A percentile compares a stretch with the other conserved stretches of the same genome.
phyloP scores from a whole-genome alignment of 2,329 filamentous ascomycete species.

The Trichoderma harzianum region DNA sequence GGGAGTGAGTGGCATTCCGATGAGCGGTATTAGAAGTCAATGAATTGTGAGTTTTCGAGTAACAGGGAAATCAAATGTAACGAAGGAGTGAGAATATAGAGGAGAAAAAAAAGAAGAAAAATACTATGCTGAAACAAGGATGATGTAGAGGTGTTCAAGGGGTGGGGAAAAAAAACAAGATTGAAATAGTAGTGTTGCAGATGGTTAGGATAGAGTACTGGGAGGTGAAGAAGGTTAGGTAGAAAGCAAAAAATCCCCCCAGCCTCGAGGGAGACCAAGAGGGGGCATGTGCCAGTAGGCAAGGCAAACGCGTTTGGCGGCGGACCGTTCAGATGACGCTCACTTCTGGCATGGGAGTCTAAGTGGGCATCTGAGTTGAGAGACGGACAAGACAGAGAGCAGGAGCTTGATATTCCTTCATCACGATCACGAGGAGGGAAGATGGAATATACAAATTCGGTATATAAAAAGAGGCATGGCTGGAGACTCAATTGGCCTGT shows the following conservation, averaged over 20 bases:
- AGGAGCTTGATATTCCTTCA: neutral
- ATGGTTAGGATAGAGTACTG: neutral
- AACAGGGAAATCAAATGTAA: neutral
- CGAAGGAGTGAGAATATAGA: neutral
- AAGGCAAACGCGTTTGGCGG: neutral
- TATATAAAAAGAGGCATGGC: neutral
- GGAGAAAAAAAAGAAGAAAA: neutral
- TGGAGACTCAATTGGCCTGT: neutral
- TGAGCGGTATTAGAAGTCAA: neutral
- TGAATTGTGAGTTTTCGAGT: neutral
- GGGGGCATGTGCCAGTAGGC: neutral
- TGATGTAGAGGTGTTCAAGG: neutral
- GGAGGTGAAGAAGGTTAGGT: neutral
- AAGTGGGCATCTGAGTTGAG: neutral
- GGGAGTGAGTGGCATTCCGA: constrained; percentile 31
- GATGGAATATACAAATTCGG: neutral
- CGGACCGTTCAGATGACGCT: constrained; percentile 4
- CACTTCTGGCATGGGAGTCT: neutral
- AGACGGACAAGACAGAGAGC: neutral
- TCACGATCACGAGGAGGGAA: neutral
- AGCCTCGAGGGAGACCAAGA: neutral
- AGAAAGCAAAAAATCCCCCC: neutral
- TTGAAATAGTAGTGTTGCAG: neutral
- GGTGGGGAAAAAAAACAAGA: neutral
- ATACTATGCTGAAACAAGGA: neutral